These are phyloP conservation scores for Colletotrichum graminicola DNA, from an alignment of 2,329 filamentous ascomycete genomes.

Conservation along the genomic window DNA sequence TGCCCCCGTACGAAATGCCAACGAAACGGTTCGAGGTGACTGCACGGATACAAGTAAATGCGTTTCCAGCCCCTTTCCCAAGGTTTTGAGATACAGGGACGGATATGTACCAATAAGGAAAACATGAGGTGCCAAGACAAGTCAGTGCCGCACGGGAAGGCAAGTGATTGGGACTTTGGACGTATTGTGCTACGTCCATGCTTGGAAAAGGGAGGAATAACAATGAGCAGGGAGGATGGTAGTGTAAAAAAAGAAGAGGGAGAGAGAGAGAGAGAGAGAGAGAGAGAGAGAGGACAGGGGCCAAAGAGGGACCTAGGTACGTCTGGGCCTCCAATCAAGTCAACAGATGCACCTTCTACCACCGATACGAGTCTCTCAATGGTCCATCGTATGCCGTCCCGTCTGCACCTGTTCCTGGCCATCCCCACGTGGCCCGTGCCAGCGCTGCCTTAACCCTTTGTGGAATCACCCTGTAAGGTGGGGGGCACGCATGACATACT, in stretches of 20 bases:
- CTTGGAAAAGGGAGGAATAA: background rate
- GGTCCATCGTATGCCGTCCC: background rate
- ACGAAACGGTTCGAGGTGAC: background rate
- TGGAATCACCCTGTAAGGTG: background rate
- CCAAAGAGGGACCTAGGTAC: background rate
- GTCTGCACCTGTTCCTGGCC: slow-evolving; percentile 1
- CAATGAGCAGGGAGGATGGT: background rate
- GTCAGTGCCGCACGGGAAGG: slow-evolving; percentile 8
- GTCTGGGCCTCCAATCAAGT: slow-evolving; percentile 6
- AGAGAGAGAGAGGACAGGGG: no score
- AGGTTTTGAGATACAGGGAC: background rate
- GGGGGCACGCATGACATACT: background rate
- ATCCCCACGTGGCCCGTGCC: slow-evolving; percentile 8
- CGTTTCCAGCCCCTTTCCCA: background rate
- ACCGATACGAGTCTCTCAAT: slow-evolving; percentile 5
- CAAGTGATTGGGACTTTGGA: background rate
- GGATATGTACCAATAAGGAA: background rate
- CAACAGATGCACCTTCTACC: slow-evolving; percentile 1
- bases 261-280: background rate
- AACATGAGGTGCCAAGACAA: slow-evolving; percentile 25
- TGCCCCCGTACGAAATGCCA: background rate
- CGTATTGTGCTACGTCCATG: background rate
- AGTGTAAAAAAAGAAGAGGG: background rate
- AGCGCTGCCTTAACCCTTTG: background rate
- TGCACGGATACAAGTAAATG: background rate